These are phyloP conservation scores for Pyrenochaeta sp. DNA, from an alignment of 2,329 filamentous ascomycete species.

Conservation along the genomic window DNA sequence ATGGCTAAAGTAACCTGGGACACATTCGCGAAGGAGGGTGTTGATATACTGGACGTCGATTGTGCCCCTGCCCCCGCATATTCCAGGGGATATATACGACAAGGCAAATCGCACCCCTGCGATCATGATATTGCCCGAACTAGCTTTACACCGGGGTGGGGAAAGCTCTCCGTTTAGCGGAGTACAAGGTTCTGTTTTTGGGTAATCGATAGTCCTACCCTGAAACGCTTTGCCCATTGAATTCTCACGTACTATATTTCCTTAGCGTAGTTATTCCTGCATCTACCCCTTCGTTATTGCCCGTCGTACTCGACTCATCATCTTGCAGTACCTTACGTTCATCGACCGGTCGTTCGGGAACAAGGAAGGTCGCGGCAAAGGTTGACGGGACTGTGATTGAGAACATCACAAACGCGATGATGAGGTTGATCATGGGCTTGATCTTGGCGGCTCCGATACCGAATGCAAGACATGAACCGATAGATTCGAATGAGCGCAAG, in stretches of 20 bases:
- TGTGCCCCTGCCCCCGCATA: too few species aligned
- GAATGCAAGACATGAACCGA: constrained; percentile 59
- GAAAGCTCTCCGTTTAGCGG: too few species aligned
- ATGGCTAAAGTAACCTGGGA: too few species aligned
- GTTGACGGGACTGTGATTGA: constrained; percentile 46
- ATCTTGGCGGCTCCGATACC: constrained; percentile 59
- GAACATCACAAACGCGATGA: constrained; percentile 61
- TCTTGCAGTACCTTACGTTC: constrained; percentile 12
- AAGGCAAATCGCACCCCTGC: too few species aligned
- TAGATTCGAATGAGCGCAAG: constrained; percentile 59
- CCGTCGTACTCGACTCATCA: constrained; percentile 2
- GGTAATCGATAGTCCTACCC: too few species aligned
- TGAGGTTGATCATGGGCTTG: constrained; percentile 58
- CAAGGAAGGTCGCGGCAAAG: constrained; percentile 31
- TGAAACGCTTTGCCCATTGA: not conserved
- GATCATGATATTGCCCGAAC: too few species aligned
- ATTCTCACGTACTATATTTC: not conserved
- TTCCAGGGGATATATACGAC: too few species aligned
- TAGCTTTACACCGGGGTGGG: too few species aligned
- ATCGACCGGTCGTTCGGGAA: constrained; percentile 31
- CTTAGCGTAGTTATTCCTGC: not conserved
- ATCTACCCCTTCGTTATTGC: not conserved
- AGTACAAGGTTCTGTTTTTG: too few species aligned
- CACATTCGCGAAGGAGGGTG: too few species aligned
- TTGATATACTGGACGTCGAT: too few species aligned